These are phyloP conservation scores for Salvia miltiorrhiza DNA, from an alignment of 257 asterid genomes.

Conservation along the genomic window DNA sequence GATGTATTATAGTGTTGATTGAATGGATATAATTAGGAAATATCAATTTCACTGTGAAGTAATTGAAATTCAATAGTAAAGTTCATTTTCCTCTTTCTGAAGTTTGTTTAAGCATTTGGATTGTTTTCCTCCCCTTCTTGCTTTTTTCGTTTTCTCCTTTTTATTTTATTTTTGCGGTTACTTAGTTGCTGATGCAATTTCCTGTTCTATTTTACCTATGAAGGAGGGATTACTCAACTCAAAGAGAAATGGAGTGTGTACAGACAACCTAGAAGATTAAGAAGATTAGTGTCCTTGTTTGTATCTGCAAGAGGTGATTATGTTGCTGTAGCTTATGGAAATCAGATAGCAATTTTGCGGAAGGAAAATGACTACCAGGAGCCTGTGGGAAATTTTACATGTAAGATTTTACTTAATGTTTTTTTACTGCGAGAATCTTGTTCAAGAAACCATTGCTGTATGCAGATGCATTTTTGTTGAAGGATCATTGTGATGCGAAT, in stretches of 20 bases:
- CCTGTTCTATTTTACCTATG: constrained; percentile 11
- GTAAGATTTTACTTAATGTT: constrained; percentile 55
- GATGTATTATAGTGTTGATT: not conserved
- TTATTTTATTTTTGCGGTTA: not conserved
- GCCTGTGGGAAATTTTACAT: constrained; percentile 69
- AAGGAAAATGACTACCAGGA: constrained; percentile 80
- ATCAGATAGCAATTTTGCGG: constrained; percentile 68
- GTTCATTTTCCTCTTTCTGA: not conserved
- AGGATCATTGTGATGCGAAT: not conserved
- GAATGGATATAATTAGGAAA: not conserved
- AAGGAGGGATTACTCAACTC: constrained; percentile 61
- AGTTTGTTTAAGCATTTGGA: not conserved
- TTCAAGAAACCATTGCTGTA: not conserved
- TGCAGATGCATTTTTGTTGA: not conserved
- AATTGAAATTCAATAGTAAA: not conserved
- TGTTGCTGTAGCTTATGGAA: constrained; percentile 84
- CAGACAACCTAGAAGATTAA: constrained; percentile 45
- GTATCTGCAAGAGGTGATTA: constrained; percentile 73
- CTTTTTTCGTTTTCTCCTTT: not conserved
- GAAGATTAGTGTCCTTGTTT: constrained; percentile 61
- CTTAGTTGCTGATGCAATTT: constrained; percentile 17
- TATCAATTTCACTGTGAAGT: not conserved
- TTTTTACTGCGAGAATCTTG: not conserved
- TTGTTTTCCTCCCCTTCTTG: not conserved
- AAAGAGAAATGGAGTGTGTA: constrained; percentile 76